phyloP scores from a whole-genome alignment of 306 rosid species.

The Argentina anserina region DNA sequence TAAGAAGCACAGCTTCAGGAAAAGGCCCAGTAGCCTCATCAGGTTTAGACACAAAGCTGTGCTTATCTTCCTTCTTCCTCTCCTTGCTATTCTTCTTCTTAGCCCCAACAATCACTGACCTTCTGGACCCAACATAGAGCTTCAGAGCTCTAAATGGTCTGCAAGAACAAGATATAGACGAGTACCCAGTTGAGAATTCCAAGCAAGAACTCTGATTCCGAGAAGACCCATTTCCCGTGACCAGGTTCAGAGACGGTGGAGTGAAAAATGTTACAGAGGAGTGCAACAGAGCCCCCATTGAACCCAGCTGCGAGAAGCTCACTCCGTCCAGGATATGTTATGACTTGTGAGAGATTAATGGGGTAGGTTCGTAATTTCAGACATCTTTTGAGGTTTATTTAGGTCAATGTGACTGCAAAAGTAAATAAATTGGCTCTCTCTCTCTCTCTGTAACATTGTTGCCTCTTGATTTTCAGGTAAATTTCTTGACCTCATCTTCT shows the following conservation, averaged over 20 bases:
- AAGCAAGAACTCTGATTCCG: constrained; percentile 21
- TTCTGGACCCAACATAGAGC: constrained; percentile 24
- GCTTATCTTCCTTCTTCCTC: constrained; percentile 51
- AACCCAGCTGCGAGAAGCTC: not conserved
- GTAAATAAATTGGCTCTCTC: not conserved
- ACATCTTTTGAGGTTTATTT: not conserved
- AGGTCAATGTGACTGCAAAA: not conserved
- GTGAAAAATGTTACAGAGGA: constrained; percentile 35
- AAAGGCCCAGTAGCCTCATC: constrained; percentile 69
- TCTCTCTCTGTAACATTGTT: not conserved
- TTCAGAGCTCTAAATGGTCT: constrained; percentile 27
- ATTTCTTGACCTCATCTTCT: not conserved
- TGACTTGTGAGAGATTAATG: not conserved
- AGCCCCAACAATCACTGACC: constrained; percentile 49
- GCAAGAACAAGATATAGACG: constrained; percentile 28
- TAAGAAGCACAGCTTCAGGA: constrained; percentile 90
- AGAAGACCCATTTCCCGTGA: constrained; percentile 15
- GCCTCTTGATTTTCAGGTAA: not conserved
- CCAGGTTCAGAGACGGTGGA: constrained; percentile 18
- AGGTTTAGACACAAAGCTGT: constrained; percentile 54
- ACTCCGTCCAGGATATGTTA: not conserved
- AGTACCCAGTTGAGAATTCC: constrained; percentile 23
- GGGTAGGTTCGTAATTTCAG: not conserved
- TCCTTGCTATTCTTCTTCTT: constrained; percentile 31
- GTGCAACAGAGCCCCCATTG: constrained; percentile 46